Evolutionary conservation across 306 rosid genomes (phyloP).

Genomic region (Castanea sativa): DNA sequence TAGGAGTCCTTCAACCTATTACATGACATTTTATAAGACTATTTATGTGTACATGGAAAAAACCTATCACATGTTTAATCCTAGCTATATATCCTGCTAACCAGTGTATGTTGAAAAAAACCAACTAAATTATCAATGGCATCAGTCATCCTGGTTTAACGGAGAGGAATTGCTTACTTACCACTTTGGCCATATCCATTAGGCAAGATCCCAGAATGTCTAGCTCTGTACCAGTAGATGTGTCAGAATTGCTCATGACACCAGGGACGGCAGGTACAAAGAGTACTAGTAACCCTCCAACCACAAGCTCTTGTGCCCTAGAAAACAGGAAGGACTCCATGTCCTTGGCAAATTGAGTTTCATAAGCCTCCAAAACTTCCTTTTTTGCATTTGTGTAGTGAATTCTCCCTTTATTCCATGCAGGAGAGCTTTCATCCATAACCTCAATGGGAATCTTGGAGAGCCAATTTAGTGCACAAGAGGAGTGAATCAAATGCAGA

Average conservation of each 20-base stretch:
- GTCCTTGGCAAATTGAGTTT: constrained; percentile 18
- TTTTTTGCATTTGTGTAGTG: constrained; percentile 13
- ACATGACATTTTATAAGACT: too few species aligned
- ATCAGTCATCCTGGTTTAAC: neutral
- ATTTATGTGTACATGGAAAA: too few species aligned
- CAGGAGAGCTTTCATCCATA: constrained; percentile 9
- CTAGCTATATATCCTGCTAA: constrained; percentile 7
- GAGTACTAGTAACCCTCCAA: too few species aligned
- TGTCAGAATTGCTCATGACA: neutral
- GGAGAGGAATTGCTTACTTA: constrained; percentile 10
- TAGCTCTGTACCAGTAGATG: neutral
- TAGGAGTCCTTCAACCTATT: too few species aligned
- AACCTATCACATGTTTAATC: too few species aligned
- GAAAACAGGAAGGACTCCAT: constrained; percentile 25
- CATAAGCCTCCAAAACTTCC: constrained; percentile 35
- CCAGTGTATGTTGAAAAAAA: too few species aligned
- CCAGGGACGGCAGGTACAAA: neutral
- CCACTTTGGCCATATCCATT: too few species aligned
- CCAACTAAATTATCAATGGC: too few species aligned
- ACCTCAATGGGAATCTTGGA: constrained; percentile 29
- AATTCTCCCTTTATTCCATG: constrained; percentile 37
- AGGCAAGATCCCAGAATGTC: constrained; percentile 18
- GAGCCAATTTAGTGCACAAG: constrained; percentile 23
- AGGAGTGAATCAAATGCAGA: constrained; percentile 25
- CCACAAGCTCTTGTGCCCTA: constrained; percentile 18